Conservation (phyloP, 2,329 filamentous ascomycete genomes). For the Phaeophleospora eucalypticola region DNA sequence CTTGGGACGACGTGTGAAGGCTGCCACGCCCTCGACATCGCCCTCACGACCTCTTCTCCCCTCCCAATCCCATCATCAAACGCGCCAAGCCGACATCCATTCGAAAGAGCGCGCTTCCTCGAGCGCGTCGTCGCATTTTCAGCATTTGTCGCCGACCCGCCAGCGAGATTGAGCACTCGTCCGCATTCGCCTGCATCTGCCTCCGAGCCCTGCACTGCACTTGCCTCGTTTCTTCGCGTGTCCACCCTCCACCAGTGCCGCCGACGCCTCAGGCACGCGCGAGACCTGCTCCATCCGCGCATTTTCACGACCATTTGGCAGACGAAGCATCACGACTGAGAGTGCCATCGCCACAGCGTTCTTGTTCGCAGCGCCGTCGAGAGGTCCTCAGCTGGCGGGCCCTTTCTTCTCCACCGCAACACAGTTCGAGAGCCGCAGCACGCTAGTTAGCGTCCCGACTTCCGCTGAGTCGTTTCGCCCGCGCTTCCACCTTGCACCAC, state of each 20-base stretch:
- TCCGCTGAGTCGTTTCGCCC: not conserved
- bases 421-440: conserved; percentile 1
- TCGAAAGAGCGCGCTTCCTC: conserved; percentile 4
- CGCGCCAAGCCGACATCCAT: conserved; percentile 16
- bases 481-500: not conserved
- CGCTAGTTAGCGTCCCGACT: not conserved
- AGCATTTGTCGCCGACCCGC: conserved; percentile 16
- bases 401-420: not conserved
- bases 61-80: conserved; percentile 2
- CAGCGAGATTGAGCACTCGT: conserved; percentile 15
- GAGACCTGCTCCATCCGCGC: too few relatives aligned
- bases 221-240: not conserved
- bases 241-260: too few relatives aligned
- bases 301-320: too few relatives aligned
- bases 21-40: not conserved
- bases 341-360: too few relatives aligned
- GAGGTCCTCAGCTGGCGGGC: not conserved
- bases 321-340: too few relatives aligned
- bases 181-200: too few relatives aligned
- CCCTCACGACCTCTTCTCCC: not conserved
- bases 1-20: not conserved
- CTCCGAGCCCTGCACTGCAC: not conserved
- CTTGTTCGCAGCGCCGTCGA: too few relatives aligned
- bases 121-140: conserved; percentile 6
- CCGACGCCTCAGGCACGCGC: not conserved